Conservation (phyloP, 371 early-diverging fungal genomes). For the Nematocida sp. region DNA sequence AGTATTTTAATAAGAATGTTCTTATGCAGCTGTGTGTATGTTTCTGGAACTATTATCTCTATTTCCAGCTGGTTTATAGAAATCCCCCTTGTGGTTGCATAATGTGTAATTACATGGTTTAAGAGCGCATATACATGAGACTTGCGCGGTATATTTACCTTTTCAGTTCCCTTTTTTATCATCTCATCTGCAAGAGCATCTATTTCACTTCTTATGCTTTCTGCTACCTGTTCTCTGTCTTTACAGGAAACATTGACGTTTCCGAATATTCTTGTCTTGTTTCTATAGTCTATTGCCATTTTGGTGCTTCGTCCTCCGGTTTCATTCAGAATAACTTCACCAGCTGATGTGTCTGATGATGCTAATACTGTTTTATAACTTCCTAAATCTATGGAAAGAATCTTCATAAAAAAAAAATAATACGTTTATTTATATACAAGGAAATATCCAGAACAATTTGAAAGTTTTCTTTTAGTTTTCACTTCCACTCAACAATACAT, state of each 20-base stretch:
- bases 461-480: neutral
- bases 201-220: conserved; percentile 40
- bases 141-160: neutral
- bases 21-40: conserved; percentile 41
- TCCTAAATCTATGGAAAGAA: conserved; percentile 52
- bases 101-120: conserved; percentile 16
- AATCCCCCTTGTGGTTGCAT: neutral
- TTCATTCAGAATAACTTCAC: conserved; percentile 35
- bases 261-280: conserved; percentile 48
- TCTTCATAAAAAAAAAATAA: conserved; percentile 56
- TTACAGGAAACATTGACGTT: conserved; percentile 23
- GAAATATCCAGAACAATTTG: conserved; percentile 18
- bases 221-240: conserved; percentile 49
- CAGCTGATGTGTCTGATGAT: conserved; percentile 52
- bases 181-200: neutral
- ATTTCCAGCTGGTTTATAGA: conserved; percentile 30
- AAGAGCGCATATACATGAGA: conserved; percentile 37
- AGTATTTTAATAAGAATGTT: conserved; percentile 26
- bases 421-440: neutral
- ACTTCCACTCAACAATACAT: neutral
- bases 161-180: neutral
- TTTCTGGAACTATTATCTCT: conserved; percentile 30
- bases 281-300: conserved; percentile 53
- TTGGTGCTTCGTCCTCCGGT: conserved; percentile 41
- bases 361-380: conserved; percentile 48